Conservation (phyloP, 164 flowering plant genomes). For the Dillenia turbinata region DNA sequence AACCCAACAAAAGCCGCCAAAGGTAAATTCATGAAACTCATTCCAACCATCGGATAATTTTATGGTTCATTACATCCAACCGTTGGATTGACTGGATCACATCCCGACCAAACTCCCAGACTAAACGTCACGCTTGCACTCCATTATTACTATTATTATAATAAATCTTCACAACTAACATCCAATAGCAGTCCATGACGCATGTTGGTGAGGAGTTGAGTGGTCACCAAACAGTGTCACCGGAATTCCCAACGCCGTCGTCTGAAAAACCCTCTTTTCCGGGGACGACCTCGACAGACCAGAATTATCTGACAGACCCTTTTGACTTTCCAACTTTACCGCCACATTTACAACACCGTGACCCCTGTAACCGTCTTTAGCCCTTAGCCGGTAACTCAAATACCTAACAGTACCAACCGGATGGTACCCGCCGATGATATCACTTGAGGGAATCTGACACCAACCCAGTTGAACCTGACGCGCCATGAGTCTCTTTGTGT, state of each 20-base stretch:
- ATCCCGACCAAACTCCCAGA: no score
- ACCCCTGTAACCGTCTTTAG: constrained; percentile 35
- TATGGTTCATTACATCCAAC: no score
- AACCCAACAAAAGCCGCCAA: no score
- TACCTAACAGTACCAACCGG: constrained; percentile 22
- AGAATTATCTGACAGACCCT: neutral
- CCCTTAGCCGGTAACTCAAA: constrained; percentile 41
- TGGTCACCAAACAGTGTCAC: neutral
- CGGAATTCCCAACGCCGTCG: neutral
- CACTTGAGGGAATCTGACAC: constrained; percentile 35
- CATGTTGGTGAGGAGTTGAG: no score
- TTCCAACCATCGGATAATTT: no score
- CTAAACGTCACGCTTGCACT: no score
- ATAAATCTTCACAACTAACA: no score
- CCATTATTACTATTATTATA: no score
- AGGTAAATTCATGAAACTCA: no score
- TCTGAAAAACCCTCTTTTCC: no score
- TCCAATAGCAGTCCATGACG: no score
- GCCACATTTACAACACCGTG: constrained; percentile 34
- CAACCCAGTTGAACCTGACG: constrained; percentile 33
- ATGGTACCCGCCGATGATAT: constrained; percentile 18
- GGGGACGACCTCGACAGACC: neutral
- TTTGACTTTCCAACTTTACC: constrained; percentile 12
- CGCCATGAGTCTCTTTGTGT: constrained; percentile 22
- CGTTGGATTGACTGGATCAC: no score